Base-by-base conservation (phyloP, 2,329 filamentous ascomycete species). In the Aaosphaeria arxii region DNA sequence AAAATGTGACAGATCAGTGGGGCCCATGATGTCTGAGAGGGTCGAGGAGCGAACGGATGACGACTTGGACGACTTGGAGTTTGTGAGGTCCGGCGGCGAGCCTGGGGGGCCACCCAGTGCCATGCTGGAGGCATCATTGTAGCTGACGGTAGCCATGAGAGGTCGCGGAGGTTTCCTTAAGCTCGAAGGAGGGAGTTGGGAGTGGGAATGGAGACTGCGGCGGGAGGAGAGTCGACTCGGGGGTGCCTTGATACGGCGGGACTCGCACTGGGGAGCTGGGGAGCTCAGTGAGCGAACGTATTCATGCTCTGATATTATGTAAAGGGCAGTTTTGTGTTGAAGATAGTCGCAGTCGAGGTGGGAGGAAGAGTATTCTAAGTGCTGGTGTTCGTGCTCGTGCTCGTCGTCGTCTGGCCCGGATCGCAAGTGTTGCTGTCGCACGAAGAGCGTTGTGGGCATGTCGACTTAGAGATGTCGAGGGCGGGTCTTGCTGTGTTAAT, bases 11-110 rank as follows among this genome's bases (percentile, higher is more conserved):
- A 87, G 82, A 64, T 95, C 89, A 62, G 86, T 84, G 29, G 74
- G 71, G 58, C 68, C 66, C 51, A 71, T 67, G 42, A 70, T 64
- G 57, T 89, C 88, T 61, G 90, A 87, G 61, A 83, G 87, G 52
- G 82, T 85, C 48, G 87, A 85, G 35, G 91, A 95, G 59, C 86
- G 87, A 62, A 92, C 88, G 43, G 90, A 95, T 5, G 89, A 95
- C 30, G 90, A 91, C 72, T 94, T 95, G 56, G 89, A 95, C 53
- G 89, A 94, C 71, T 92, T 95, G 51, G 89, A 95, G 57, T 79
- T 81, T 54, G 87, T 89, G 73, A 95, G 84, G 62, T 89, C 88
- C 52, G 87, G 87, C 49, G 87, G 87, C 56, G 87, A 89, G 68
- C 80, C 82, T 42, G 86, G 85, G 51, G 71, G 75, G 47, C 72